Base-by-base conservation (phyloP, 495 filamentous ascomycete species). In the Usnea hakonensis region DNA sequence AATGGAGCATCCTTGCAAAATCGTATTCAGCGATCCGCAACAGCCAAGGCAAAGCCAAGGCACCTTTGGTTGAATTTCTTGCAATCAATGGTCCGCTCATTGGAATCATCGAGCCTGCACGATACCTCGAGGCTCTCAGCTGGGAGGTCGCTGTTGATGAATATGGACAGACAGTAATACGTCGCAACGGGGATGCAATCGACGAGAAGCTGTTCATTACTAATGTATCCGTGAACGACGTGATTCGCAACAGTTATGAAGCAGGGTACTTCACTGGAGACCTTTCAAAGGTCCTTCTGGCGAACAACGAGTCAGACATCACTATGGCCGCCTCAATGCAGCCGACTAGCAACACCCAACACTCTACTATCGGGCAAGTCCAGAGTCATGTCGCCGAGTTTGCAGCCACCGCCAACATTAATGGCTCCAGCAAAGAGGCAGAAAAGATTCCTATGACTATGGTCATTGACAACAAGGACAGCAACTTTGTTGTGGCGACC, bases 21-120 rank as follows among this genome's bases (percentile, higher is more conserved):
- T 73, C 77, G 17, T 82, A 78, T 67, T 78, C 79, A 40, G 64
- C 67, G n/a, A 72, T 83, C 53, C 79, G 81, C 40, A 79, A 82
- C 60, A 55, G 28, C 35, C 57, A 74, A 38, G 76, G 76, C 58
- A 73, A 73, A 54, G 54, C 68, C 9, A 65, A 71, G 36, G 73
- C 72, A 9, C 68, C 74, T 30, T 68, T 82, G 21, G 69, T 73
- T 46, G 33, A 58, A 23, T 81, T 77, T 62, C 65, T 80, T 16
- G 60, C 58, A 32, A 64, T 77, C 35, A 70, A 70, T 33, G 70
- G 67, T 53, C 68, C 73, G 26, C 68, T 71, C 43, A 68, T 81
- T 33, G 76, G 74, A 13, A 69, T 83, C 41, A 70, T 74, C 41
- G 35, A 60, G 33, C 68, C 75, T 10, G 60, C 69, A 8, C 38